Conservation (phyloP, 371 early-diverging fungal genomes). For the Mucor indicus region DNA sequence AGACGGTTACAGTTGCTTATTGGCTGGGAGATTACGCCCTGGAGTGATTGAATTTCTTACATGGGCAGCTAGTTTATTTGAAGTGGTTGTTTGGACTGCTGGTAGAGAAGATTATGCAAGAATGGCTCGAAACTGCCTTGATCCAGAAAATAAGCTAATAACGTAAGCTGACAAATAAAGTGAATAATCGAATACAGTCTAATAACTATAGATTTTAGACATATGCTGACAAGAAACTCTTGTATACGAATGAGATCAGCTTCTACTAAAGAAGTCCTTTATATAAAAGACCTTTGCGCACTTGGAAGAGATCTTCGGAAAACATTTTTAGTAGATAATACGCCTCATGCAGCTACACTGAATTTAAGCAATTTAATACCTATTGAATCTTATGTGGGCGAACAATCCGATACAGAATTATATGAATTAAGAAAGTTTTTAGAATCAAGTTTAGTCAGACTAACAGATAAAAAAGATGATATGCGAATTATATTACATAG, state of each 20-base stretch:
- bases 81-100: slow-evolving; percentile 50
- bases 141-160: slow-evolving; percentile 34
- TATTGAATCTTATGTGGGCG: slow-evolving; percentile 42
- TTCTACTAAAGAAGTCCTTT: slow-evolving; percentile 29
- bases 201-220: slow-evolving; percentile 22
- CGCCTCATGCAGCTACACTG: slow-evolving; percentile 47
- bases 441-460: slow-evolving; percentile 31
- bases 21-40: slow-evolving; percentile 45
- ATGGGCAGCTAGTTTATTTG: slow-evolving; percentile 43
- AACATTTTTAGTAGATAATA: slow-evolving; percentile 44
- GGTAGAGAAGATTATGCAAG: slow-evolving; percentile 42
- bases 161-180: too few relatives aligned
- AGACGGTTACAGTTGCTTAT: slow-evolving; percentile 26
- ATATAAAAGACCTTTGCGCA: slow-evolving; percentile 43
- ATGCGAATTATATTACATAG: slow-evolving; percentile 39
- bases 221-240: slow-evolving; percentile 36
- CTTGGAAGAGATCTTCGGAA: slow-evolving; percentile 43
- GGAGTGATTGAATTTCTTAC: slow-evolving; percentile 41
- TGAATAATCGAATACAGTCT: too few relatives aligned
- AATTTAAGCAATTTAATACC: slow-evolving; percentile 48
- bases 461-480: slow-evolving; percentile 36
- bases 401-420: slow-evolving; percentile 32
- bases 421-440: slow-evolving; percentile 32
- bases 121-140: slow-evolving; percentile 31
- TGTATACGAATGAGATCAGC: slow-evolving; percentile 40